Evolutionary conservation across 2,329 filamentous ascomycete genomes (phyloP).

Genomic region (Coleophoma crateriformis): DNA sequence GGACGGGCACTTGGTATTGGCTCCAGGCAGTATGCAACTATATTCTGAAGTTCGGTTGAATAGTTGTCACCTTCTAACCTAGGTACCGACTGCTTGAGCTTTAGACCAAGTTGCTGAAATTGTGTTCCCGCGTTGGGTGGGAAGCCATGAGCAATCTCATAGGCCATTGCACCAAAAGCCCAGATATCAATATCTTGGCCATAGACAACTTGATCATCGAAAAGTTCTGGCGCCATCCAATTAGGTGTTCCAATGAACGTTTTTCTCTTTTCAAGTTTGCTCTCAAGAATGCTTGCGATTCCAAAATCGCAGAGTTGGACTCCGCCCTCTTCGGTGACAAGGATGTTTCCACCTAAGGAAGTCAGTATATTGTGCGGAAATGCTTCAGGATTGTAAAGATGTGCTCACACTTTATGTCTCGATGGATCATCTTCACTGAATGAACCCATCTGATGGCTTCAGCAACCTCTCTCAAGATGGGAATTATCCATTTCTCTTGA

Average conservation of each 20-base stretch:
- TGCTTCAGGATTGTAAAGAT: background rate
- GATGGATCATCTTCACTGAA: slow-evolving; percentile 62
- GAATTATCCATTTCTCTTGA: slow-evolving; percentile 66
- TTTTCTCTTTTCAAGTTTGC: slow-evolving; percentile 68
- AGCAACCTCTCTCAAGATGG: slow-evolving; percentile 60
- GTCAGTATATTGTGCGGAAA: background rate
- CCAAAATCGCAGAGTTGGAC: slow-evolving; percentile 85
- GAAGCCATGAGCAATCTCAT: slow-evolving; percentile 73
- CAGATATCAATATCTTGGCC: slow-evolving; percentile 76
- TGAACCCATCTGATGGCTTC: slow-evolving; percentile 65
- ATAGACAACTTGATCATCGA: slow-evolving; percentile 58
- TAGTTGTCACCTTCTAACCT: slow-evolving; percentile 67
- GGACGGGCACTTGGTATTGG: slow-evolving; percentile 64
- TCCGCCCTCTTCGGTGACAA: slow-evolving; percentile 69
- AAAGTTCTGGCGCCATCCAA: slow-evolving; percentile 82
- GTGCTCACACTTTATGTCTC: slow-evolving; percentile 59
- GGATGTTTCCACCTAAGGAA: slow-evolving; percentile 59
- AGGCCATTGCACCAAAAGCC: slow-evolving; percentile 78
- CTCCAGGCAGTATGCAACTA: slow-evolving; percentile 69
- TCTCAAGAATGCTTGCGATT: slow-evolving; percentile 73
- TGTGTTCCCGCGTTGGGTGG: slow-evolving; percentile 61
- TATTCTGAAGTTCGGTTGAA: slow-evolving; percentile 60
- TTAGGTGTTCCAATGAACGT: slow-evolving; percentile 80
- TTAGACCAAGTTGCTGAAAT: slow-evolving; percentile 42
- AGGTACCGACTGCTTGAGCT: slow-evolving; percentile 57